Evolutionary conservation across 169 alveolate species (phyloP).

Genomic region (Besnoitia besnoiti): DNA sequence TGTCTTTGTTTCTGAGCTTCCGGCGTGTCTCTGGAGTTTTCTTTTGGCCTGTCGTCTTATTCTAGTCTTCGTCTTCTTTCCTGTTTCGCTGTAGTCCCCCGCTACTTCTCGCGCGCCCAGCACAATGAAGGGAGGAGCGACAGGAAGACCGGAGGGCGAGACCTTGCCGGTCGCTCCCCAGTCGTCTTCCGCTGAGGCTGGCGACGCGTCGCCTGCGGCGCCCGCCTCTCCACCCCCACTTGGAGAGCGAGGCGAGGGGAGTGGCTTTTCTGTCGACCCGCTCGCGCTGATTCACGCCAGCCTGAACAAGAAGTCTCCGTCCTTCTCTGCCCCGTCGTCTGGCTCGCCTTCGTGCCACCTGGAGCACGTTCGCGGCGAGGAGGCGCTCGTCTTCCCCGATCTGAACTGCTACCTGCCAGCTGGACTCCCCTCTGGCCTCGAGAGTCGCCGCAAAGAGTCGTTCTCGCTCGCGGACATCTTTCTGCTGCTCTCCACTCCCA

Average conservation of each 20-base stretch:
- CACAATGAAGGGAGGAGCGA: not conserved
- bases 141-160: not conserved
- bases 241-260: not conserved
- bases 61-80: too few species aligned
- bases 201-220: not conserved
- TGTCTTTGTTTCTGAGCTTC: not conserved
- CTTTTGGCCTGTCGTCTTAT: too few species aligned
- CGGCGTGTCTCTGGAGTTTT: too few species aligned
- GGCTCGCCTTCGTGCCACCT: not conserved
- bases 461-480: conserved; percentile 53
- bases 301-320: conserved; percentile 24
- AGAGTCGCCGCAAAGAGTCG: conserved; percentile 45
- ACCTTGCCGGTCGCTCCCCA: not conserved
- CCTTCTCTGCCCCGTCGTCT: too few species aligned
- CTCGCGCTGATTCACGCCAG: not conserved
- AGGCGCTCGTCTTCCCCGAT: conserved; percentile 50
- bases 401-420: conserved; percentile 49
- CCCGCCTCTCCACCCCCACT: not conserved
- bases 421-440: conserved; percentile 45
- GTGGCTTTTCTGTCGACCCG: conserved; percentile 12
- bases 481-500: conserved; percentile 63
- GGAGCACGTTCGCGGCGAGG: conserved; percentile 50
- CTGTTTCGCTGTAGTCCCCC: too few species aligned
- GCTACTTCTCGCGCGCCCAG: too few species aligned
- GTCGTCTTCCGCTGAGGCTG: not conserved